A percentile compares a stretch with the other conserved stretches of the same genome.
Evolutionary conservation across 2,329 filamentous ascomycete genomes (phyloP).

Genomic region (Amauroascus verrucosus): DNA sequence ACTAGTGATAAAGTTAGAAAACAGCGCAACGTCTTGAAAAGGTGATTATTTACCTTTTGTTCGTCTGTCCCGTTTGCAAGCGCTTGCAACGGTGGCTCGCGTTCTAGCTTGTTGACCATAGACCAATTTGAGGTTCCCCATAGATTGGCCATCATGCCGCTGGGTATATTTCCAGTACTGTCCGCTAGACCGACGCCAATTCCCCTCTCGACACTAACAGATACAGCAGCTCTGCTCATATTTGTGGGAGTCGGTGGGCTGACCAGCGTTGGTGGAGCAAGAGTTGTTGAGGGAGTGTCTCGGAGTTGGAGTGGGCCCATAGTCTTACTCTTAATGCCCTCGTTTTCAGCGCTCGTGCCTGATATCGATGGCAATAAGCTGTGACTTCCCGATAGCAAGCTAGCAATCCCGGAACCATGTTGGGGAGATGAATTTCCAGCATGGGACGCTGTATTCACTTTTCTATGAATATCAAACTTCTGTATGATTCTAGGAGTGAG

Average conservation of each 20-base stretch:
- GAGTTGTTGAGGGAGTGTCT: slow-evolving; percentile 49
- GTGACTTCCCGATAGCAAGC: slow-evolving; percentile 76
- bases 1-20: slow-evolving; percentile 6
- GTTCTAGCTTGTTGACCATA: slow-evolving; percentile 51
- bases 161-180: slow-evolving; percentile 61
- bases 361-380: slow-evolving; percentile 24
- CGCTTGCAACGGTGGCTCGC: slow-evolving; percentile 38
- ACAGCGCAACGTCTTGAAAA: neutral
- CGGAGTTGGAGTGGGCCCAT: slow-evolving; percentile 23
- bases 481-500: slow-evolving; percentile 84
- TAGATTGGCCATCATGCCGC: slow-evolving; percentile 80
- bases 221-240: slow-evolving; percentile 74
- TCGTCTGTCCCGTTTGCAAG: slow-evolving; percentile 18
- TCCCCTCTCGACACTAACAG: slow-evolving; percentile 66
- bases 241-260: slow-evolving; percentile 75
- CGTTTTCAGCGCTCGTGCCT: slow-evolving; percentile 23
- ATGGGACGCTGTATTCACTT: slow-evolving; percentile 45
- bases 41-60: neutral
- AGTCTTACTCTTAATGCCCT: slow-evolving; percentile 27
- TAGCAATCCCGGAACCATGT: slow-evolving; percentile 61
- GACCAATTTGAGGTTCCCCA: slow-evolving; percentile 87
- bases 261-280: slow-evolving; percentile 73
- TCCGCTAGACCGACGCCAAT: slow-evolving; percentile 52
- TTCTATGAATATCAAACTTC: slow-evolving; percentile 81
- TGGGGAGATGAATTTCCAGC: slow-evolving; percentile 24